Evolutionary conservation across 306 rosid genomes (phyloP), one percentile per base, ranked within the genome.

Genomic region (Datisca glomerata): DNA sequence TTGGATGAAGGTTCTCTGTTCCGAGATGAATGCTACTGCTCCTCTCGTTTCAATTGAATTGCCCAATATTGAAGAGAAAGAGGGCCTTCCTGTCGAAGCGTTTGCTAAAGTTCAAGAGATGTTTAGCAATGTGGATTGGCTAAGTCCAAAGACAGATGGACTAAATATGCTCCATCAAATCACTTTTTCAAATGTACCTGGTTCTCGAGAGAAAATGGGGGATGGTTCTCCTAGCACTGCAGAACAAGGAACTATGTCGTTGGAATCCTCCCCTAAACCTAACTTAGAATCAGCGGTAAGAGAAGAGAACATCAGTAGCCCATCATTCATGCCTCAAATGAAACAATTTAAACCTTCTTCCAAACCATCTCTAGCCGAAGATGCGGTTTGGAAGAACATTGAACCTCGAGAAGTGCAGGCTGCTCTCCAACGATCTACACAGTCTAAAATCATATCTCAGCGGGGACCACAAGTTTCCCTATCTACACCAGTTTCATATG

Each of bases 91-190:
- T 28, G 60, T 80, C 38, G 98, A 91, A 71, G 87, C 96, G 51
- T 84, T 91, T 67, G 87, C 85, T 14, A 84, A 68, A 56, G 96
- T 80, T 65, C 74, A 91, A 60, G 96, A 91, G 73, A 84, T 80
- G 10, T 91, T 84, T 67, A 78, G 84, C 78, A 55, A 56, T 14
- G 92, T 80, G 34, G 86, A 84, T 39, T 84, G 98, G 96, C 74
- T 69, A 58, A 86, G 78, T 60, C 68, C 92, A 13, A 91, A 73
- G 53, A 24, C 67, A 21, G 93, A 89, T 49, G 77, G 62, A 8
- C 48, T 65, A 17, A 72, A 47, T 52, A 60, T 74, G 53, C 82
- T 82, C 60, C 94, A 79, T 43, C 78, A 59, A 49, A 74, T 82
- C 45, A 53, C 79, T 0, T 49, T 61, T 14, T 72, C 95, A 39